Evolutionary conservation across 805 yeast species (phyloP).

Genomic region (Wickerhamomyces sydowiorum): DNA sequence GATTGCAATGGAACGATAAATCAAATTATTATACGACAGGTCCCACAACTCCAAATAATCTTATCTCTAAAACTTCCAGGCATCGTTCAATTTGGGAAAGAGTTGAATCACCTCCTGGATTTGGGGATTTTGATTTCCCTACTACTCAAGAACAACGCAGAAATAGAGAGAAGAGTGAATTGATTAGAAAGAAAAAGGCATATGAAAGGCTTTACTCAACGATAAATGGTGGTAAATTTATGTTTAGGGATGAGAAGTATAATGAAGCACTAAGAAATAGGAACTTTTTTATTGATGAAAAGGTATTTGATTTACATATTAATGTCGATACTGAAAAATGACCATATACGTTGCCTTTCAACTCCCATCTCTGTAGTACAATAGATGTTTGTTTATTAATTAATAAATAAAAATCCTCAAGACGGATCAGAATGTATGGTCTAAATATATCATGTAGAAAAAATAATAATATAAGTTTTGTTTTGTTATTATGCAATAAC

Average conservation of each 20-base stretch:
- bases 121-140: constrained; percentile 55
- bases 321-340: not conserved
- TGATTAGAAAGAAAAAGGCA: constrained; percentile 32
- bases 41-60: constrained; percentile 6
- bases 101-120: constrained; percentile 51
- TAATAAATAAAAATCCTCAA: no score
- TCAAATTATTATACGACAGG: not conserved
- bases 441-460: not conserved
- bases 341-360: no score
- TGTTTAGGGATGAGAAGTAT: constrained; percentile 37
- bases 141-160: constrained; percentile 42
- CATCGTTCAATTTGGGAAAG: constrained; percentile 24
- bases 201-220: constrained; percentile 40
- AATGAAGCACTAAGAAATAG: constrained; percentile 32
- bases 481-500: no score
- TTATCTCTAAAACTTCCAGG: constrained; percentile 18
- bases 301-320: constrained; percentile 1
- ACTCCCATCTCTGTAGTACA: no score
- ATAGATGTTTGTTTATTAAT: not conserved
- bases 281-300: constrained; percentile 25
- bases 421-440: no score
- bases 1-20: constrained; percentile 24
- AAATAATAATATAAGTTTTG: no score
- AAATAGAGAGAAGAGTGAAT: constrained; percentile 31
- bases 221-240: constrained; percentile 33